phyloP scores from a whole-genome alignment of 306 rosid species.

The Medicago ruthenica region DNA sequence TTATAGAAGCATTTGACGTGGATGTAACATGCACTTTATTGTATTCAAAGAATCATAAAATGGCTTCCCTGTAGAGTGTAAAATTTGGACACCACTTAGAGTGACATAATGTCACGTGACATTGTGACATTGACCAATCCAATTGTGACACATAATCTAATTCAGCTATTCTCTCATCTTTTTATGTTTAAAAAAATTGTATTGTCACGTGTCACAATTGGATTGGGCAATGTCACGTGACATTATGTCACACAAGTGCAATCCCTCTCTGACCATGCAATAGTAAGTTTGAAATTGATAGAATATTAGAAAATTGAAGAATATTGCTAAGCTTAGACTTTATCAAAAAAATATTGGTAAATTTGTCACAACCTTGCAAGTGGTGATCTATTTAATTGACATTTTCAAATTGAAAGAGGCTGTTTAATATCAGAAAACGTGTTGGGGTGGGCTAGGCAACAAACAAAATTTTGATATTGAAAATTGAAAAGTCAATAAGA shows the following conservation, averaged over 20 bases:
- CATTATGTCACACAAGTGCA: too few relatives aligned
- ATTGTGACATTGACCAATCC: too few relatives aligned
- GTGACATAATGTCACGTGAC: too few relatives aligned
- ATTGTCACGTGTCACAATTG: too few relatives aligned
- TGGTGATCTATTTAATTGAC: not conserved
- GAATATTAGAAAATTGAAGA: not conserved
- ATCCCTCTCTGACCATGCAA: slow-evolving; percentile 32
- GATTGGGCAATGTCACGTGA: too few relatives aligned
- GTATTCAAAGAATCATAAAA: not conserved
- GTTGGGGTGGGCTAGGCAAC: not conserved
- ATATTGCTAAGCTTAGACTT: not conserved
- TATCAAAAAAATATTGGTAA: not conserved
- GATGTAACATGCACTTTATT: not conserved
- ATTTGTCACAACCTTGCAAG: not conserved
- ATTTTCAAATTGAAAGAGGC: not conserved
- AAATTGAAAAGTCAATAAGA: not conserved
- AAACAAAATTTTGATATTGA: not conserved
- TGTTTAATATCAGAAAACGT: not conserved
- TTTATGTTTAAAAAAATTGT: too few relatives aligned
- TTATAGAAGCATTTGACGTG: not conserved
- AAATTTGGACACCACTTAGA: too few relatives aligned
- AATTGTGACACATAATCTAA: too few relatives aligned
- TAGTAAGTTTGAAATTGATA: too few relatives aligned
- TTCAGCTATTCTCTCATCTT: too few relatives aligned
- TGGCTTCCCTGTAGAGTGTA: not conserved